Percentiles rank a stretch among this genome's conserved stretches.
These are phyloP conservation scores for Physocladia obscura DNA, from an alignment of 192 early-diverging fungal genomes.

Conservation along the genomic window DNA sequence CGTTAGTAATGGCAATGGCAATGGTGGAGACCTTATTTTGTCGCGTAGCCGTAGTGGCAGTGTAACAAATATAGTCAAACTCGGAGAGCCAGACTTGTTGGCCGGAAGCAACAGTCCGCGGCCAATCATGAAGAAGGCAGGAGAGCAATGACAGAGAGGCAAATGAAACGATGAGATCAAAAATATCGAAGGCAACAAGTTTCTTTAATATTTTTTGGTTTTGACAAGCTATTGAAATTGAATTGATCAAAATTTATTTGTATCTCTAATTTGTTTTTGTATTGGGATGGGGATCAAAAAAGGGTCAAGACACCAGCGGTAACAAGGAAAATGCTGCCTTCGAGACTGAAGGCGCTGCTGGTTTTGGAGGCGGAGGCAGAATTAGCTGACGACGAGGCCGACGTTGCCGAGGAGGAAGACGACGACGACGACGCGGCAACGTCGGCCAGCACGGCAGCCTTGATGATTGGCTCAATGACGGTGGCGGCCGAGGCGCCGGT, in stretches of 20 bases:
- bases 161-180: not conserved
- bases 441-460: not conserved
- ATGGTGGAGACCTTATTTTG: not conserved
- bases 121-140: slow-evolving; percentile 21
- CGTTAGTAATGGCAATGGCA: not conserved
- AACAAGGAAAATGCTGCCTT: not conserved
- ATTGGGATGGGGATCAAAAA: not conserved
- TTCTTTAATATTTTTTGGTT: not conserved
- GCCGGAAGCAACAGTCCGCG: slow-evolving; percentile 32
- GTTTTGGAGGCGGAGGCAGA: not conserved
- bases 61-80: not conserved
- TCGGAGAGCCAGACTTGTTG: slow-evolving; percentile 21
- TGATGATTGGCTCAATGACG: slow-evolving; percentile 13
- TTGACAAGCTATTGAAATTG: not conserved
- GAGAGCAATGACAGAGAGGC: not conserved
- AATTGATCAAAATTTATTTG: not conserved
- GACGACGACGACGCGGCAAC: not conserved
- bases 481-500: not conserved
- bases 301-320: not conserved
- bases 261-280: not conserved
- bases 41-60: not conserved
- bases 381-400: not conserved
- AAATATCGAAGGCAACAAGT: not conserved
- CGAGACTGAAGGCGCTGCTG: not conserved
- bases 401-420: not conserved